Conservation (phyloP, 2,329 filamentous ascomycete genomes). For the Xylariomycetidae sp. region DNA sequence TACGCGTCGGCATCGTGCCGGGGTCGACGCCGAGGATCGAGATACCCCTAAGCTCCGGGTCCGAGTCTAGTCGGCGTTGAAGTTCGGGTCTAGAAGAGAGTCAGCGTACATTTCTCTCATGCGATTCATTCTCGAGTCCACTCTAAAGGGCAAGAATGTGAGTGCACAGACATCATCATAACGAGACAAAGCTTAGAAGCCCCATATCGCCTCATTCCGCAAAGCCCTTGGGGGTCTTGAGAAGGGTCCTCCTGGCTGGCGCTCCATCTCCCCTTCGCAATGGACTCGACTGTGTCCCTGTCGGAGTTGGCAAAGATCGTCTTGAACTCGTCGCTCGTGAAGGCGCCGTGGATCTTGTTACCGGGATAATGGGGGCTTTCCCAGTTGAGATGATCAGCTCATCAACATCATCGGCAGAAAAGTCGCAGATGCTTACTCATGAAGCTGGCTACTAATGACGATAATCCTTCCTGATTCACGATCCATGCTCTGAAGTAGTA, state of each 20-base stretch:
- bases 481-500: constrained; percentile 20
- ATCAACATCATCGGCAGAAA: background rate
- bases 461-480: constrained; percentile 3
- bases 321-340: background rate
- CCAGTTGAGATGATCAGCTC: background rate
- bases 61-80: constrained; percentile 27
- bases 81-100: constrained; percentile 26
- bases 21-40: constrained; percentile 34
- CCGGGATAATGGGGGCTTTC: background rate
- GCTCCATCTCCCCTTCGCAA: constrained; percentile 4
- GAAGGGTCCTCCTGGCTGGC: constrained; percentile 27
- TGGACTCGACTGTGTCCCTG: background rate
- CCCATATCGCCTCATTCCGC: constrained; percentile 32
- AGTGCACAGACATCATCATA: constrained; percentile 24
- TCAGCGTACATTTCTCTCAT: background rate
- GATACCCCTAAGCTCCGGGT: constrained; percentile 30
- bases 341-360: background rate
- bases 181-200: constrained; percentile 34
- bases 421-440: background rate
- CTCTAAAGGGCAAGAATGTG: background rate
- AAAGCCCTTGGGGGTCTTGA: constrained; percentile 20
- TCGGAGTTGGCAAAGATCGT: background rate
- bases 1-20: constrained; percentile 30
- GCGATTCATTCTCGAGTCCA: constrained; percentile 5
- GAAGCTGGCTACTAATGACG: background rate